Evolutionary conservation across 352 stramenopile species (phyloP), one percentile per base, ranked within the genome.

Genomic region (Stramenopiles sp.): DNA sequence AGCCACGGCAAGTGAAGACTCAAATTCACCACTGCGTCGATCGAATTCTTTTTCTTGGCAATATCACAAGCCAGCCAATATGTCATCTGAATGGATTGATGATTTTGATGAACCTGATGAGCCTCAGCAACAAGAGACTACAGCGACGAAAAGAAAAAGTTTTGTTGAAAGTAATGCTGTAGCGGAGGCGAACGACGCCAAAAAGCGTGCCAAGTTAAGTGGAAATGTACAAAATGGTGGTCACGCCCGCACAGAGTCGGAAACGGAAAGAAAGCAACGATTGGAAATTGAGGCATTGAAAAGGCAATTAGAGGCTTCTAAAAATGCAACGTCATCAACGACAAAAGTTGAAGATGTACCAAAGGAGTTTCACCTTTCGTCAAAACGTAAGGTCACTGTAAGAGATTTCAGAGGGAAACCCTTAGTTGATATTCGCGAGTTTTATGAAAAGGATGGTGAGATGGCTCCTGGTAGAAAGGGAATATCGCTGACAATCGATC

Each of bases 391-490:
- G 22, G 71, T 78, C 8, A 8, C 22, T 31, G 71, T 78, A 78
- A 4, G 71, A 14, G 71, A 78, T 14, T 78, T 78, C 22, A 78
- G 71, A 14, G 71, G 71, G 8, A 78, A 78, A 33, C 4, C 71
- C 4, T 78, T 92, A 31, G 84, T 92, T 1, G 88, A 93, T 44
- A 32, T 92, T 0, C 88, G 89, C n/a, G 89, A 92, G 81, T 92
- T 86, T 76, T 92, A 92, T 67, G 80, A 89, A 80, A 83, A 90
- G 29, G 85, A 86, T 0, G 71, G 71, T 33, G 81, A 86, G 30
- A 76, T 82, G 30, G 91, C 90, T 80, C 89, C 89, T 44, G 88
- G 88, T n/a, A 91, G 90, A 75, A 92, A 93, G 81, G 89, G 89
- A 7, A 91, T 93, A 32, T 89, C 89, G 30, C 84, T 93, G 7